Base-by-base conservation (phyloP, 495 filamentous ascomycete genomes). In the Penicillium taxi region DNA sequence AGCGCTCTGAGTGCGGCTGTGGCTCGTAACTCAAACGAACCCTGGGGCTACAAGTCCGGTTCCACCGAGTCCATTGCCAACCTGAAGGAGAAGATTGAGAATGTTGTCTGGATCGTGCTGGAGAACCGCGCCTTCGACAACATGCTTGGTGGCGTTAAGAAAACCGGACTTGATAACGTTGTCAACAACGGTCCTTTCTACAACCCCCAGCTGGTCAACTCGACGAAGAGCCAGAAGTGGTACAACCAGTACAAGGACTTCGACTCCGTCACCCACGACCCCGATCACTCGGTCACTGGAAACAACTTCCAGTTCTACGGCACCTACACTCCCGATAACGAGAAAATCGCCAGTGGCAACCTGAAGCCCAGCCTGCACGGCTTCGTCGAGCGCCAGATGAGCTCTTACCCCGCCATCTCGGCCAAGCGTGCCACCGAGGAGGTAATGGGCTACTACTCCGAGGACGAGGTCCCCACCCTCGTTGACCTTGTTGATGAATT, bases 401-500 rank as follows among this genome's bases (percentile, higher is more conserved):
- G 44, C 8, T 23, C 37, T 0, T 67, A 67, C 49, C 42, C 41
- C 3, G 37, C 31, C 18, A 53, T 53, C 29, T 55, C 56, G 13
- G 44, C 59, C 32, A 47, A 62, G 30, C 61, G 55, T 13, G 53
- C 55, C 26, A 56, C 60, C 13, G 52, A 54, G 16, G 58, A 73
- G 52, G 69, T 66, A 12, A 61, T 75, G 50, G 62, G 67, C 35
- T 74, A 73, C 56, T 74, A 73, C 47, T 65, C 69, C 16, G 61
- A 64, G 40, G 56, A 61, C 5, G 58, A 74, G 47, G 52, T 74
- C 32, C 70, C 68, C 20, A 65, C 70, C 7, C 50, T 74, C 16
- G 56, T 54, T 12, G 37, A 59, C 19, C 50, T 75, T 39, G 66
- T 66, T 16, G 56, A 74, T 39, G 67, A 74, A 39, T 75, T 67